phyloP scores from a whole-genome alignment of 2,329 filamentous ascomycete genomes.

The Verticillium klebahnii region DNA sequence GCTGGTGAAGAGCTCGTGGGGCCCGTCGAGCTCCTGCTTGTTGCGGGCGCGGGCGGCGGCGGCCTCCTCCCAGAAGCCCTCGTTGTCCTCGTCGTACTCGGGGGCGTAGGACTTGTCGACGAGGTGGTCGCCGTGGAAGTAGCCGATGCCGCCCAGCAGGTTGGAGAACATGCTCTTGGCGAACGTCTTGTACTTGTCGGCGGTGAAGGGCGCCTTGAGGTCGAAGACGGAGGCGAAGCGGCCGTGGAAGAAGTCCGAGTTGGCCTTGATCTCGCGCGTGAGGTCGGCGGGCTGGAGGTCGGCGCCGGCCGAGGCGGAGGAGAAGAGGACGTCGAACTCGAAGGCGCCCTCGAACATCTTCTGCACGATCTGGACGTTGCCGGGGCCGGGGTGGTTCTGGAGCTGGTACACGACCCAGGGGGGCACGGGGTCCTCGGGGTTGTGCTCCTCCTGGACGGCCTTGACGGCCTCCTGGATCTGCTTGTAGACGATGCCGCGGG shows the following conservation, averaged over 20 bases:
- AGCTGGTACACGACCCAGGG: conserved; percentile 84
- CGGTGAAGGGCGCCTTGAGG: conserved; percentile 70
- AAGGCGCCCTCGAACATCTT: conserved; percentile 89
- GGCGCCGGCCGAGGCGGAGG: conserved; percentile 50
- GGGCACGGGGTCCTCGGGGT: conserved; percentile 64
- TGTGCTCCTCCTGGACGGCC: conserved; percentile 42
- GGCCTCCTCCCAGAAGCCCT: conserved; percentile 92
- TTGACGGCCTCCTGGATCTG: conserved; percentile 48
- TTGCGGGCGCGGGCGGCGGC: conserved; percentile 70
- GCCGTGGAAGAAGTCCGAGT: conserved; percentile 65
- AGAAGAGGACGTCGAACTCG: conserved; percentile 86
- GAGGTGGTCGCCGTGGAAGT: conserved; percentile 84
- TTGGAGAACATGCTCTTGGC: conserved; percentile 92
- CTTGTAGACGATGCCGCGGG: conserved; percentile 59
- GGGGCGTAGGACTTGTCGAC: conserved; percentile 88
- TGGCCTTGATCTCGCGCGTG: conserved; percentile 62
- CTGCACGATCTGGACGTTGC: conserved; percentile 84
- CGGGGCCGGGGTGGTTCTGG: conserved; percentile 59
- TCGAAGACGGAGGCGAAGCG: conserved; percentile 70
- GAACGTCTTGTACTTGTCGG: conserved; percentile 70
- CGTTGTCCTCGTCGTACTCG: conserved; percentile 92
- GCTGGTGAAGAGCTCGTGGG: conserved; percentile 84
- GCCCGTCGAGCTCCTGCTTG: conserved; percentile 68
- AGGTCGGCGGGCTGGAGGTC: conserved; percentile 58
- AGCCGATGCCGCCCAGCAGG: conserved; percentile 87